Evolutionary conservation across 2,329 filamentous ascomycete species (phyloP), one percentile per base, ranked within the genome.

Genomic region (Calonectria fujianensis): DNA sequence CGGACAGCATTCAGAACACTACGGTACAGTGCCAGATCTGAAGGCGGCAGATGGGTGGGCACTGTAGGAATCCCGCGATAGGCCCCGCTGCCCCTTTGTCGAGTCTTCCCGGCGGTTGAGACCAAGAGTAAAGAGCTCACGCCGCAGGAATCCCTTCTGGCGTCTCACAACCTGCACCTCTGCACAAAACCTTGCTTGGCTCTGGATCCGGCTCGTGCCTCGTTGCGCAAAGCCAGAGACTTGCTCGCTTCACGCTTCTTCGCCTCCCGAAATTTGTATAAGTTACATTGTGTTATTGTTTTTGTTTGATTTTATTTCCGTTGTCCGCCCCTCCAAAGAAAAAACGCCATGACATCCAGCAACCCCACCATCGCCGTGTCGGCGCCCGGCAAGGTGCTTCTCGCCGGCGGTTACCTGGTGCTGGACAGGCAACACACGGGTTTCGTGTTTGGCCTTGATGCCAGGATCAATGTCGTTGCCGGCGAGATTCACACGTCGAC

Each of bases 381-480:
- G 76, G 96, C 97, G 29, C 97, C 97, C 24, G 97, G 97, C 80
- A 99, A 99, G 88, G 97, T 99, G 75, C 91, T 99, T 77, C 91
- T 98, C 69, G 95, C 96, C 5, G 97, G 97, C 77, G 97, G 97
- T 75, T 99, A 98, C 86, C 92, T 98, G 59, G 96, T 98, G 29
- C 93, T 99, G 59, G 96, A 98, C 87, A 92, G 95, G 75, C 89
- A 91, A 75, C 96, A 98, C 85, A 97, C 94, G 4, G 96, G 93
- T 35, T 86, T 95, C 70, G 90, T 95, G 75, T 90, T 93, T 81
- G 92, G 92, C 37, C 90, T 94, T 72, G 91, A 91, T 81, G 91
- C 93, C 57, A 88, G 93, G 77, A 93, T 95, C 86, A 93, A 93
- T 78, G 90, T 93, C 74, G 83, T 93, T 73, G 90, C 91, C 11